Conservation (phyloP, 177 flowering plant species). For the Tripterygium wilfordii region DNA sequence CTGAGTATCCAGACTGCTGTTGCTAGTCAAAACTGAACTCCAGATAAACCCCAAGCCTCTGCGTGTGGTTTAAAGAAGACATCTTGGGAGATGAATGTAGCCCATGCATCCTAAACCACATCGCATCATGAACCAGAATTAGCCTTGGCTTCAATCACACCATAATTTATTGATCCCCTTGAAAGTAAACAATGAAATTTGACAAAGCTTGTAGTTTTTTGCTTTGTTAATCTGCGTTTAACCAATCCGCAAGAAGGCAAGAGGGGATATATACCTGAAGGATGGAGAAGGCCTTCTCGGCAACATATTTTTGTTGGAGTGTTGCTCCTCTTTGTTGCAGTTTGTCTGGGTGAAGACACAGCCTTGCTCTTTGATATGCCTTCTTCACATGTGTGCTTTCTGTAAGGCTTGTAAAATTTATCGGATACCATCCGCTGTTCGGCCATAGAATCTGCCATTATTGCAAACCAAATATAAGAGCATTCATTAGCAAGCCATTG, state of each 20-base stretch:
- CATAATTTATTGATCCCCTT: too few species aligned
- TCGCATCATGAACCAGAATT: background rate
- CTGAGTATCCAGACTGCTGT: too few species aligned
- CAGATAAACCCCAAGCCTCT: background rate
- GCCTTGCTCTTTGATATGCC: slow-evolving; percentile 67
- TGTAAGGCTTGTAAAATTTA: slow-evolving; percentile 36
- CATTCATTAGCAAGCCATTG: background rate
- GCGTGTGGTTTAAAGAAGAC: slow-evolving; percentile 10
- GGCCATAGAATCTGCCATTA: slow-evolving; percentile 60
- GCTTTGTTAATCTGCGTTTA: too few species aligned
- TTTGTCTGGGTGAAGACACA: slow-evolving; percentile 77
- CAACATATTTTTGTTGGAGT: slow-evolving; percentile 40
- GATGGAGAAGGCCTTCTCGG: slow-evolving; percentile 55
- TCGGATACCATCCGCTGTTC: slow-evolving; percentile 51
- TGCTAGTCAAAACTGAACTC: background rate
- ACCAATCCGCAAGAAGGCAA: too few species aligned
- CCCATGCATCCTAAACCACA: slow-evolving; percentile 58
- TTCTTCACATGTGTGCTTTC: slow-evolving; percentile 55
- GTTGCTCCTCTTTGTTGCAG: slow-evolving; percentile 77
- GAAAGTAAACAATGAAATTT: too few species aligned
- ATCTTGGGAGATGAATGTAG: slow-evolving; percentile 38
- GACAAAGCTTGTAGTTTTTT: too few species aligned
- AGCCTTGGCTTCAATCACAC: too few species aligned
- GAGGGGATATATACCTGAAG: slow-evolving; percentile 52
- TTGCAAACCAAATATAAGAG: background rate